phyloP scores from a whole-genome alignment of 441 rosid genomes.

The Isatis lusitanica region DNA sequence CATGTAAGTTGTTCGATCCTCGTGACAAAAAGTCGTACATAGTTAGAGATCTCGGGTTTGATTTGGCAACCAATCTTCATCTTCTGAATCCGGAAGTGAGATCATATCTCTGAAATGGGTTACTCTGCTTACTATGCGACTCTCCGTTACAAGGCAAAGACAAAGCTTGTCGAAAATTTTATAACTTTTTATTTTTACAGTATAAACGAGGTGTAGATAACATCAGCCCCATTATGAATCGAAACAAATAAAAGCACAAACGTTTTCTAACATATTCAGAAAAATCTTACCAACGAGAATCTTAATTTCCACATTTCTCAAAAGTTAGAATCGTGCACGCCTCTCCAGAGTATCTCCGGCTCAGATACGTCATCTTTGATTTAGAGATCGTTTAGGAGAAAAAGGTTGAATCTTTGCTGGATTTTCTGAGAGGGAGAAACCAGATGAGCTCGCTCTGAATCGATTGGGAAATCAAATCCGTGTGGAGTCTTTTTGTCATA shows the following conservation, averaged over 20 bases:
- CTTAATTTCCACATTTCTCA: neutral
- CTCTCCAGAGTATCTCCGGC: neutral
- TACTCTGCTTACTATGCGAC: too few species aligned
- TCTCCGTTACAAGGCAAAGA: too few species aligned
- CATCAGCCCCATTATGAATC: too few species aligned
- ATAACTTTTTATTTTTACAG: too few species aligned
- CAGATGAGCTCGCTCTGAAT: constrained; percentile 31
- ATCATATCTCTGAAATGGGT: too few species aligned
- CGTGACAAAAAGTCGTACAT: too few species aligned
- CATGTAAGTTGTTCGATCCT: too few species aligned
- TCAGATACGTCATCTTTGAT: neutral
- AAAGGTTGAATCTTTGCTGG: constrained; percentile 9
- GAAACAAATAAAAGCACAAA: neutral
- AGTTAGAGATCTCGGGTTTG: too few species aligned
- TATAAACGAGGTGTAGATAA: too few species aligned
- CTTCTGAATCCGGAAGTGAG: too few species aligned
- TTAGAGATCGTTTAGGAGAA: neutral
- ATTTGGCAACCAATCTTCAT: too few species aligned
- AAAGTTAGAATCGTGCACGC: constrained; percentile 32
- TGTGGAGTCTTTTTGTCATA: neutral
- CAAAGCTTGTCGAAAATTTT: too few species aligned
- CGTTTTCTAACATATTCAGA: neutral
- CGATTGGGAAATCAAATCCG: constrained; percentile 14
- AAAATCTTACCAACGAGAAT: constrained; percentile 20
- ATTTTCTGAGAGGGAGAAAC: neutral